phyloP scores from a whole-genome alignment of 371 early-diverging fungal genomes.

The Syncephalis plumigaleata region DNA sequence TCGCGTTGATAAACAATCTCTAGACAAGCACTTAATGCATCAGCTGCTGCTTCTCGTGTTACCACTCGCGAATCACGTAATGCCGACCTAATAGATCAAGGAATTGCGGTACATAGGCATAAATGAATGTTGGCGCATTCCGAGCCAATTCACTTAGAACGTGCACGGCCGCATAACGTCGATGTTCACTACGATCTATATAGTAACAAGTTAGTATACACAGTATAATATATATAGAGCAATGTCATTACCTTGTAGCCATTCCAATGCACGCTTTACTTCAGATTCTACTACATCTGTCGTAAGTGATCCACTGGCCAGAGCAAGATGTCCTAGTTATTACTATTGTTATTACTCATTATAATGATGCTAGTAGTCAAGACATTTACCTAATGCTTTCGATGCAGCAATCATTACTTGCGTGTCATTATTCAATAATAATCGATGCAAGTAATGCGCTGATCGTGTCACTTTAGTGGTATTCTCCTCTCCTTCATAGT shows the following conservation, averaged over 20 bases:
- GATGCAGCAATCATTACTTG: slow-evolving; percentile 72
- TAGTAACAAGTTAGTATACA: background rate
- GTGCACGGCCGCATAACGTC: slow-evolving; percentile 75
- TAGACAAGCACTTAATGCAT: slow-evolving; percentile 70
- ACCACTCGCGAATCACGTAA: slow-evolving; percentile 63
- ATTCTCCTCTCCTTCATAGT: slow-evolving; percentile 71
- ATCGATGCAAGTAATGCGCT: slow-evolving; percentile 68
- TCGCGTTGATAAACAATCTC: slow-evolving; percentile 71
- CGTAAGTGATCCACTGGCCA: slow-evolving; percentile 57
- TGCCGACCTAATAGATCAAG: slow-evolving; percentile 74
- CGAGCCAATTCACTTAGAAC: slow-evolving; percentile 67
- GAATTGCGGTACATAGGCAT: slow-evolving; percentile 67
- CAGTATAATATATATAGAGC: background rate
- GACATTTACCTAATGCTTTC: slow-evolving; percentile 50
- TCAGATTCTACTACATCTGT: slow-evolving; percentile 78
- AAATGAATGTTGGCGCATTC: slow-evolving; percentile 74
- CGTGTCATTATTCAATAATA: slow-evolving; percentile 67
- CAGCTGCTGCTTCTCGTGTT: slow-evolving; percentile 78
- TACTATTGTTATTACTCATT: background rate
- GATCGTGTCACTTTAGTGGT: slow-evolving; percentile 64
- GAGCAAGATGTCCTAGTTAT: slow-evolving; percentile 45
- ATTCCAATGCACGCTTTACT: slow-evolving; percentile 75
- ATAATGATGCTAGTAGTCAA: background rate
- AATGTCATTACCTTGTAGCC: slow-evolving; percentile 64
- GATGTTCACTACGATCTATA: slow-evolving; percentile 48